Evolutionary conservation across 1,284 basidiomycete genomes (phyloP).

Genomic region (Bondarzewia mesenterica): DNA sequence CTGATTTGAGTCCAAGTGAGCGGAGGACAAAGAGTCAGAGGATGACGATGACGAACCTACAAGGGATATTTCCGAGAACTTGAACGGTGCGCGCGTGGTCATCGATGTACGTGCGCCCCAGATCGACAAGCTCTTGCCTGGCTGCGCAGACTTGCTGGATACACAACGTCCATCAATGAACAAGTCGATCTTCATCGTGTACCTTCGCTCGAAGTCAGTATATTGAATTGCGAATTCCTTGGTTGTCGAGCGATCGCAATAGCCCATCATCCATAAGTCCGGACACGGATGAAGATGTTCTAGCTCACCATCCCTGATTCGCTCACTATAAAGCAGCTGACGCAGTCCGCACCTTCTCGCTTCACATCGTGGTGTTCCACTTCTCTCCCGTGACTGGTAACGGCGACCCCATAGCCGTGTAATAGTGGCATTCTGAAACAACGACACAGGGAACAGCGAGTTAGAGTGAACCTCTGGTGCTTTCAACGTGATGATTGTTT

Average conservation of each 20-base stretch:
- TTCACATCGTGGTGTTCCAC: not conserved
- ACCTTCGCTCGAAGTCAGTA: not conserved
- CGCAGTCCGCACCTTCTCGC: not conserved
- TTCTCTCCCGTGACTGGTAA: not conserved
- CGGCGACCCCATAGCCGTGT: not conserved
- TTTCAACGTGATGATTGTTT: too few species aligned
- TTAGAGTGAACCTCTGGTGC: too few species aligned
- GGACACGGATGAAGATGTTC: not conserved
- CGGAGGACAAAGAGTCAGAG: not conserved
- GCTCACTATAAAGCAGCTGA: slow-evolving; percentile 1
- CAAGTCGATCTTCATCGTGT: not conserved
- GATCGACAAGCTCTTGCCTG: not conserved
- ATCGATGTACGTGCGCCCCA: not conserved
- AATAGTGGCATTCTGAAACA: not conserved
- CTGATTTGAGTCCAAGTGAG: not conserved
- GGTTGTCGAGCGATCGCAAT: too few species aligned
- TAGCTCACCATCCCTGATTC: slow-evolving; percentile 1
- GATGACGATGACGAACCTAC: not conserved
- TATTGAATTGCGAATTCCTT: slow-evolving; percentile 2
- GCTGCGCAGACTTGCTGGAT: not conserved
- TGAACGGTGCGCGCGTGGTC: not conserved
- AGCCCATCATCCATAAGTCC: not conserved
- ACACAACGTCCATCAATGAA: not conserved
- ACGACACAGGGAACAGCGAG: too few species aligned
- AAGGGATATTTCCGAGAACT: not conserved